These are phyloP conservation scores for Fragilariopsis cylindrus DNA, from an alignment of 108 stramenopile genomes.

Conservation along the genomic window DNA sequence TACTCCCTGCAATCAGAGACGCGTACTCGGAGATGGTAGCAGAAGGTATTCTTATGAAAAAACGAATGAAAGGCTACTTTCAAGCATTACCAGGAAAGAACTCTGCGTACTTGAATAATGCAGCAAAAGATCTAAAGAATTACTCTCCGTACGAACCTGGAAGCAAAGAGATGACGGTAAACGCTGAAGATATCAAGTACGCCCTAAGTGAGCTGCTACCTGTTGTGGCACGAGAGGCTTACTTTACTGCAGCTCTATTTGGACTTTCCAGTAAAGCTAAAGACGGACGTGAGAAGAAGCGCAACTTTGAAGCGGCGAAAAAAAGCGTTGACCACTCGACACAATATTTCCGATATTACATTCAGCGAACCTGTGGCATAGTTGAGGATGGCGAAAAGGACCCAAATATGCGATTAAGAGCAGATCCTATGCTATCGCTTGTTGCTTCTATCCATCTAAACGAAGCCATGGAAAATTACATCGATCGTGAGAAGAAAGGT, in stretches of 20 bases:
- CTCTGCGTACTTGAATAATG: constrained; percentile 59
- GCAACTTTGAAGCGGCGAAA: constrained; percentile 84
- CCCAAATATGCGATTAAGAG: constrained; percentile 26
- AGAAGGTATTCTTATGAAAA: constrained; percentile 87
- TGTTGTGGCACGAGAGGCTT: constrained; percentile 84
- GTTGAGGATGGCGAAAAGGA: constrained; percentile 62
- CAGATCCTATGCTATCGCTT: constrained; percentile 82
- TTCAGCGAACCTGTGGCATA: constrained; percentile 81
- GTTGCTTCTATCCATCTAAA: constrained; percentile 82
- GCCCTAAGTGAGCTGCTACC: constrained; percentile 79
- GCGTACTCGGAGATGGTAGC: constrained; percentile 86
- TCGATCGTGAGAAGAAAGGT: constrained; percentile 88
- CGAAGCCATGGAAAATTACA: constrained; percentile 87
- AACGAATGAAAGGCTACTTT: constrained; percentile 87
- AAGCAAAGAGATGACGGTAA: constrained; percentile 58
- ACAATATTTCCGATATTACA: constrained; percentile 83
- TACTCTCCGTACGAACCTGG: constrained; percentile 56
- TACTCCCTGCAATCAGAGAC: constrained; percentile 80
- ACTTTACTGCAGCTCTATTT: constrained; percentile 87
- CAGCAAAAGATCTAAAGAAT: constrained; percentile 70
- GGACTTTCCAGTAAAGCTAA: constrained; percentile 75
- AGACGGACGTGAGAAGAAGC: constrained; percentile 86
- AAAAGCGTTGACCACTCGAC: constrained; percentile 81
- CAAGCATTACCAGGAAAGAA: constrained; percentile 80
- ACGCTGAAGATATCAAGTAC: constrained; percentile 73